A percentile compares a stretch with the other conserved stretches of the same genome.
Evolutionary conservation across 2,329 filamentous ascomycete genomes (phyloP).

Genomic region (Cyanodermella asteris): DNA sequence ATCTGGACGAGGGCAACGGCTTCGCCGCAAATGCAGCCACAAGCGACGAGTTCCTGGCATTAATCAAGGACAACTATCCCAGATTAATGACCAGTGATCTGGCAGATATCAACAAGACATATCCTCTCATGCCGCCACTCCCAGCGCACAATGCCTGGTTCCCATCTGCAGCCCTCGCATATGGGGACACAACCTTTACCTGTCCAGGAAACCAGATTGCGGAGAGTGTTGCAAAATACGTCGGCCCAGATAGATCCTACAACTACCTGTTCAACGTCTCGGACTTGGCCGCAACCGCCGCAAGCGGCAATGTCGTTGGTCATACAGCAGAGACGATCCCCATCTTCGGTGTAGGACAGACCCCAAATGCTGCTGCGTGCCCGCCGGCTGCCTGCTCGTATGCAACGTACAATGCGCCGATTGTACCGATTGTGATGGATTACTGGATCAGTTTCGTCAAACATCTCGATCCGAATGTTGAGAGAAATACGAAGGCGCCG

Average conservation of each 20-base stretch:
- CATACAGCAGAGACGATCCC: constrained; percentile 46
- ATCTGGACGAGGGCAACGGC: constrained; percentile 43
- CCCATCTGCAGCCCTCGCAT: constrained; percentile 1
- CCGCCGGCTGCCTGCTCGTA: constrained; percentile 34
- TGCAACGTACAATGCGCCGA: constrained; percentile 29
- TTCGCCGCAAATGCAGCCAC: constrained; percentile 33
- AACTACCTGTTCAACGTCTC: neutral
- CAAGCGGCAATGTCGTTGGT: constrained; percentile 36
- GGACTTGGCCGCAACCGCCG: constrained; percentile 31
- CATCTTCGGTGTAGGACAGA: constrained; percentile 49
- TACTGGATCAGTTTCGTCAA: constrained; percentile 60
- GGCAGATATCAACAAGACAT: constrained; percentile 29
- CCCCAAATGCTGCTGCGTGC: no score
- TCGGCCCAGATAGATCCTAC: neutral
- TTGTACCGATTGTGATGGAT: constrained; percentile 39
- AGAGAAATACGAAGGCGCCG: constrained; percentile 24
- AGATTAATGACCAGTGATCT: constrained; percentile 30
- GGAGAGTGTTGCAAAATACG: neutral
- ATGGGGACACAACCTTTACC: neutral
- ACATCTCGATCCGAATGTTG: constrained; percentile 41
- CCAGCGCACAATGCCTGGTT: no score
- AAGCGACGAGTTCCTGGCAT: constrained; percentile 27
- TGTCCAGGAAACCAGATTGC: neutral
- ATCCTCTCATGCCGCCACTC: no score
- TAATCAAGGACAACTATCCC: constrained; percentile 37